Evolutionary conservation across 2,329 filamentous ascomycete species (phyloP).

Genomic region (Pyrenophora teres): DNA sequence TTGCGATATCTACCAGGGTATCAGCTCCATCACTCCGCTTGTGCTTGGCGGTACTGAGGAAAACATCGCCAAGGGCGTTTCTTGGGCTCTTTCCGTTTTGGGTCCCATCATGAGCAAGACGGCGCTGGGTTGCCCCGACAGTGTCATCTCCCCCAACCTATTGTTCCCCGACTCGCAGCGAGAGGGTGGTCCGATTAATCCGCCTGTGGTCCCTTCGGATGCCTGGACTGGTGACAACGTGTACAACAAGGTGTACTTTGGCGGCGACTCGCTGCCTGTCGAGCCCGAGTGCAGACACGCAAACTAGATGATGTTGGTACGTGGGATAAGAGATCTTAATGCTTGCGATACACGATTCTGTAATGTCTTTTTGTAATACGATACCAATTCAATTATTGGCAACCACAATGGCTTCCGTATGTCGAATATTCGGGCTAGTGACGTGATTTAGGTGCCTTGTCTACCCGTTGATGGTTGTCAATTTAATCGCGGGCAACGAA

Average conservation of each 20-base stretch:
- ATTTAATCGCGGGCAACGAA: neutral
- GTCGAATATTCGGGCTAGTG: neutral
- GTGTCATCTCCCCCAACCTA: conserved; percentile 32
- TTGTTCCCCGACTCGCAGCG: conserved; percentile 36
- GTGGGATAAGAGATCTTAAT: neutral
- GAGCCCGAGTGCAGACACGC: conserved; percentile 17
- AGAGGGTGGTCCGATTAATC: conserved; percentile 36
- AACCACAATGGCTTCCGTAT: neutral
- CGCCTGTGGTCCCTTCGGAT: conserved; percentile 26
- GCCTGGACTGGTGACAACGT: conserved; percentile 43
- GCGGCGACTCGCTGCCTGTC: conserved; percentile 23
- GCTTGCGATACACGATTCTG: neutral
- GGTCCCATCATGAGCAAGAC: conserved; percentile 33
- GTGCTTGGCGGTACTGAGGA: conserved; percentile 31
- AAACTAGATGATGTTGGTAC: neutral
- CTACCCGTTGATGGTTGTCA: neutral
- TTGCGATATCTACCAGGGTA: conserved; percentile 43
- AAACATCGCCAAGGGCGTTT: conserved; percentile 22
- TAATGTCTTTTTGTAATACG: neutral
- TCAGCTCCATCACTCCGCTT: conserved; percentile 45
- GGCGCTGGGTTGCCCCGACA: conserved; percentile 42
- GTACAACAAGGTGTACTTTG: conserved; percentile 45
- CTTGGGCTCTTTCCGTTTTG: conserved; percentile 41
- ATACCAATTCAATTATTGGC: neutral
- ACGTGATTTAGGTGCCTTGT: too few species aligned